Evolutionary conservation across 257 asterid genomes (phyloP), one percentile per base, ranked within the genome.

Genomic region (Anisodus acutangulus): DNA sequence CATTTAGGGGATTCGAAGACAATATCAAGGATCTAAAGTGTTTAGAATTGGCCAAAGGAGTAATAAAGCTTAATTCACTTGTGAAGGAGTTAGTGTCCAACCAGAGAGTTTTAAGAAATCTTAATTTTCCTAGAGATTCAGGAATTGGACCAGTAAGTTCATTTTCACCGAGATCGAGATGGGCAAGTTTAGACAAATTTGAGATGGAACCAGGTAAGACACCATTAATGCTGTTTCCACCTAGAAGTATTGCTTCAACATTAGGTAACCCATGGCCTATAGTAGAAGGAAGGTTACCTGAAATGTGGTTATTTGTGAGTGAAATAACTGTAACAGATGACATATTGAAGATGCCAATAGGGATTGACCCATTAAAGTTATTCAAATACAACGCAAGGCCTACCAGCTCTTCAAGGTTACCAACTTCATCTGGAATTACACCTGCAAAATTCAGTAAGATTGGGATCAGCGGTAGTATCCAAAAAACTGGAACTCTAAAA

Each of bases 1-100:
- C 45, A 63, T 81, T 62, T 16, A 81, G 22, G 47, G 84, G 84
- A 45, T 62, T 81, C 10, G 0, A 35, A 81, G 9, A 7, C 9
- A 86, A 37, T 47, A 15, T 3, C 66, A 88, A 19, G 0, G 1
- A 1, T 17, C 49, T 43, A 62, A 88, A 79, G 15, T 54, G 26
- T 82, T 70, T 80, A 60, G 88, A 86, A 4, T 86, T 88, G 35
- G 87, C 51, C 83, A 88, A 84, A 19, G 88, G 87, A 17, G 76
- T 60, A 9, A 87, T 9, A 51, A 88, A 87, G 78, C 83, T 85
- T 86, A 83, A 64, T 10, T 82, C 88, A 4, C 76, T 0, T 4
- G 13, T 17, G 37, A 51, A 26, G 5, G 49, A 85, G 53, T 86
- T 59, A 13, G 81, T 2, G 9, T n/a, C 69, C 59, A 83, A 62